Conservation (phyloP, 2,329 filamentous ascomycete species). For the Penicillium sp. region DNA sequence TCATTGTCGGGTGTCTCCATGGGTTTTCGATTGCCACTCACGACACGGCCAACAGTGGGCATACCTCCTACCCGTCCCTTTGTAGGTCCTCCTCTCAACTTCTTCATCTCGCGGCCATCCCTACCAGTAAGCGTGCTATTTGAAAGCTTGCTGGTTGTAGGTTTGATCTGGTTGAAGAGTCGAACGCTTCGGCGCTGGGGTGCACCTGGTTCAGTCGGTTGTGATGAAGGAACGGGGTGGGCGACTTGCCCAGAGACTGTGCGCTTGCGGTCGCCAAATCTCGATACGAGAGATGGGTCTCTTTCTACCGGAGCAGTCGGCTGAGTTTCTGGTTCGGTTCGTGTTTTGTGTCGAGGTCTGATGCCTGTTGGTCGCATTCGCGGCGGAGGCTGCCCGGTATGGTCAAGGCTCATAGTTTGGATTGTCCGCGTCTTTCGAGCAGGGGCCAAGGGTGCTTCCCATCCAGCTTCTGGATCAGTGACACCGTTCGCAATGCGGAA, state of each 20-base stretch:
- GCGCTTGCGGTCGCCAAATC: slow-evolving; percentile 70
- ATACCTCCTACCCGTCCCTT: slow-evolving; percentile 66
- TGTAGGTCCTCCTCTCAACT: slow-evolving; percentile 72
- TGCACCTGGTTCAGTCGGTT: slow-evolving; percentile 62
- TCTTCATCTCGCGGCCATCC: slow-evolving; percentile 74
- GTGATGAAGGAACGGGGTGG: slow-evolving; percentile 51
- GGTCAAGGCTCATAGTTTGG: slow-evolving; percentile 53
- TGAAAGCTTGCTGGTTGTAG: slow-evolving; percentile 63
- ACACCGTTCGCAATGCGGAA: slow-evolving; percentile 36
- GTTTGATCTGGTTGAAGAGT: slow-evolving; percentile 69
- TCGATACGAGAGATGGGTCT: slow-evolving; percentile 34
- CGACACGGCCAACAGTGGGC: slow-evolving; percentile 76
- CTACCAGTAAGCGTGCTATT: slow-evolving; percentile 59
- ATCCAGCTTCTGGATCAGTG: slow-evolving; percentile 32
- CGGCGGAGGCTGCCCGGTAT: slow-evolving; percentile 59
- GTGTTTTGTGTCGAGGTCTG: slow-evolving; percentile 43
- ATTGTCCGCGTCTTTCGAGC: slow-evolving; percentile 54
- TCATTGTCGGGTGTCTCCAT: slow-evolving; percentile 63
- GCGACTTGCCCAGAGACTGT: slow-evolving; percentile 81
- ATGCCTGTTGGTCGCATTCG: slow-evolving; percentile 59
- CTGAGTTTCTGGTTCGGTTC: slow-evolving; percentile 43
- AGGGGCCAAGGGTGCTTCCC: slow-evolving; percentile 48
- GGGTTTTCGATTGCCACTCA: slow-evolving; percentile 86
- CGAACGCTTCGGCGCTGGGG: slow-evolving; percentile 70
- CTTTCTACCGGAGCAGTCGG: slow-evolving; percentile 32